phyloP scores from a whole-genome alignment of 2,329 filamentous ascomycete genomes.

The Sclerotinia minor region DNA sequence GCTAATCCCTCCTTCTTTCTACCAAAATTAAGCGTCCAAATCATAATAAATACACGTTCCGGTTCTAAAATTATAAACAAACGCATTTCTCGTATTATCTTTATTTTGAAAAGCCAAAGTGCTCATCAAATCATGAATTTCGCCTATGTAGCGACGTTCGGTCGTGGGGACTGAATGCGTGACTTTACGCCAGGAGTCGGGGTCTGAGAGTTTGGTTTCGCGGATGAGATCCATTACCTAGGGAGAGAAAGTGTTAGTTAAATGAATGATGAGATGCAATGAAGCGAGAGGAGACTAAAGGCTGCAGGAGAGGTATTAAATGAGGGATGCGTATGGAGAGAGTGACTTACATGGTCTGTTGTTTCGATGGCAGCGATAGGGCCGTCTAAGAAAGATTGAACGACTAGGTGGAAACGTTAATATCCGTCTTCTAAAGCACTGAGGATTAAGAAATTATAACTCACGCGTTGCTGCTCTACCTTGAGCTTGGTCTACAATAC shows the following conservation, averaged over 20 bases:
- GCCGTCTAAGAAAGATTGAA: conserved; percentile 70
- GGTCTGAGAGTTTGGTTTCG: conserved; percentile 72
- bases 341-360: conserved; percentile 64
- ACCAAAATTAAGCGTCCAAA: conserved; percentile 48
- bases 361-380: conserved; percentile 88
- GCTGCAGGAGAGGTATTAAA: background rate
- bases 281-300: too few species aligned
- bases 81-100: conserved; percentile 67
- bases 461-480: conserved; percentile 52
- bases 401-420: conserved; percentile 44
- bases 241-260: background rate
- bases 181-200: conserved; percentile 79
- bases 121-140: conserved; percentile 75
- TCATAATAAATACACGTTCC: conserved; percentile 86
- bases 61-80: conserved; percentile 89
- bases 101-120: conserved; percentile 61
- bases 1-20: background rate
- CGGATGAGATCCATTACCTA: conserved; percentile 66
- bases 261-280: background rate
- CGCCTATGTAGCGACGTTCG: conserved; percentile 78
- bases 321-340: background rate
- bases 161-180: conserved; percentile 75
- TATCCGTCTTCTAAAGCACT: background rate
- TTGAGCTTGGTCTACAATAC: conserved; percentile 79
- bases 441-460: background rate